Evolutionary conservation across 306 rosid species (phyloP), one percentile per base, ranked within the genome.

Genomic region (Cicer pinnatifidum): DNA sequence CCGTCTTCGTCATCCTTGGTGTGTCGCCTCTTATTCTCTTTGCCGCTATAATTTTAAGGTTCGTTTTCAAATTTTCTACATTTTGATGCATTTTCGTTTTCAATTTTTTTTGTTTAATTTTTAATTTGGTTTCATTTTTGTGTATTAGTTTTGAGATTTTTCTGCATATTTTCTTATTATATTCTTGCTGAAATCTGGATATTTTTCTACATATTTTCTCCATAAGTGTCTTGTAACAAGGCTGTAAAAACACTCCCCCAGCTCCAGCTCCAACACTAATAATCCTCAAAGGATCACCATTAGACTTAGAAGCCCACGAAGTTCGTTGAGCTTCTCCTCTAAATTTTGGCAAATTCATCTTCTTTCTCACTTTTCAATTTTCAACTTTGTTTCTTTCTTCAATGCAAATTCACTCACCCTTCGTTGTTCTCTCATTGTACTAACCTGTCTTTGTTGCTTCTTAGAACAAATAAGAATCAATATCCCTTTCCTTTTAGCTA

Each of bases 251-350:
- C 96, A 80, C 97, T 93, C 0, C 98, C 98, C 97, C 97, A 5
- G 98, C 96, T 51, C 98, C 98, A 4, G 98, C 97, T 52, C 93
- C 96, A 10, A 93, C 97, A 40, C 98, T 92, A 23, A 89, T 97
- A n/a, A 90, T 86, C 69, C 97, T 85, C 15, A 93, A 63, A 45
- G 97, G 97, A 79, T 93, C 98, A 28, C 88, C 84, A 35, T 87
- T 67, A 44, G 16, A 58, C 40, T 52, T 92, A 90, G 78, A 6
- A 93, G 85, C 6, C 67, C 51, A 5, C 97, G 79, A 0, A 93
- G 88, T 46, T 86, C 90, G 58, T 90, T 91, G 12, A 93, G 89
- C 75, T 90, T 90, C 78, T 88, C 93, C 41, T 90, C 98, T 72
- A 90, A 80, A 2, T 3, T 44, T 20, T 57, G 38, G 47, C 48